Evolutionary conservation across 2,329 filamentous ascomycete species (phyloP), one percentile per base, ranked within the genome.

Genomic region (Lachnellula suecica): DNA sequence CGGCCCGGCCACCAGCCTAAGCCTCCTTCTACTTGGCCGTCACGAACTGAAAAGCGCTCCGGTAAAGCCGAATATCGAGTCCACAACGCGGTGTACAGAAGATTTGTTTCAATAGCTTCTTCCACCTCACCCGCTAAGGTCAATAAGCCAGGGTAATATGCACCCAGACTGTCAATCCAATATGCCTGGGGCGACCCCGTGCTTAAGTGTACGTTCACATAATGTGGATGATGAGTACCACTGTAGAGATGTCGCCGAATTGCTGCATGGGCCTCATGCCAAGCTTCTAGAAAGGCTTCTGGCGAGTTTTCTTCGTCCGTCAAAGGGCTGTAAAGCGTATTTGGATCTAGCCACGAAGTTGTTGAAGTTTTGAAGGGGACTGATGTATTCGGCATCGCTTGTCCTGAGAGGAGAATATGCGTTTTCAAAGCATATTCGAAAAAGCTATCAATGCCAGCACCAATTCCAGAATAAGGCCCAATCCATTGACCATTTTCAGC

Each of bases 381-480:
- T 3, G 67, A 67, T 59, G 72, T 64, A 57, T 85, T 85, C 3
- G 81, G 81, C 54, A 78, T 69, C 13, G 77, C 78, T 52, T 88
- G 83, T 1, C 90, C 89, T 2, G 93, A 96, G 20, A 97, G 82
- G 22, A 99, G 73, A 54, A 99, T 89, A 66, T 96, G 86, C 17
- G 91, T 91, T 72, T 99, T 99, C 64, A 97, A 80, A 3, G 94
- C 92, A 71, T 99, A 99, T 72, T 99, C 94, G 66, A 96, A 97
- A 73, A 99, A 99, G 72, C 92, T 97, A 73, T 99, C 94, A 65
- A 96, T 91, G 35, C 94, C 94, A 7, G 94, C 94, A 45, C 94
- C 94, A 62, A 99, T 96, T 25, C 94, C 93, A n/a, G 93, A 87
- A 68, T 90, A 92, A 2, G 89, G 81, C 8, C 88, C 88, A 29